Evolutionary conservation across 1,284 basidiomycete genomes (phyloP).

Genomic region (Sanghuangporus weigelae): DNA sequence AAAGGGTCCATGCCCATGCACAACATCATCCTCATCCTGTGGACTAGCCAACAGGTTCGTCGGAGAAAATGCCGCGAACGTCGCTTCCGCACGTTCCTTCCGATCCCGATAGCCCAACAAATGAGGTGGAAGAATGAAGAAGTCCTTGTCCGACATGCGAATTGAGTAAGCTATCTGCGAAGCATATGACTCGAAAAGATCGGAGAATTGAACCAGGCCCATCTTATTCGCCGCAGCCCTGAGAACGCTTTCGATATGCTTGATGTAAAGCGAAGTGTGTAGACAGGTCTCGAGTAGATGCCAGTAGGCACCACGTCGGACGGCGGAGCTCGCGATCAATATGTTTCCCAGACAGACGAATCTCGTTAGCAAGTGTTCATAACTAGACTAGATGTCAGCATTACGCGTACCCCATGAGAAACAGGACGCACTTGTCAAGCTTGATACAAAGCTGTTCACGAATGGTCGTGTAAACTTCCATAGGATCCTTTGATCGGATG

Average conservation of each 20-base stretch:
- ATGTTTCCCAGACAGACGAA: conserved; percentile 79
- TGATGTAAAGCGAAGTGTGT: conserved; percentile 41
- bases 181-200: conserved; percentile 77
- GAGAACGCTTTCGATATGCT: conserved; percentile 65
- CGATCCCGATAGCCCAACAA: conserved; percentile 68
- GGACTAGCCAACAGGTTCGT: conserved; percentile 45
- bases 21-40: conserved; percentile 23
- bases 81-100: conserved; percentile 53
- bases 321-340: conserved; percentile 74
- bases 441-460: conserved; percentile 37
- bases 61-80: conserved; percentile 59
- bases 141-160: conserved; percentile 43
- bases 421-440: conserved; percentile 40
- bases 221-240: conserved; percentile 59
- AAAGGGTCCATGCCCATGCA: conserved; percentile 48
- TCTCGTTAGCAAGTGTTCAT: conserved; percentile 76
- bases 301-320: conserved; percentile 85
- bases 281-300: conserved; percentile 75
- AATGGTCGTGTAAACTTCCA: conserved; percentile 42
- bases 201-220: conserved; percentile 59
- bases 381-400: conserved; percentile 35
- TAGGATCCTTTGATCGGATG: conserved; percentile 25
- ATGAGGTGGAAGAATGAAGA: conserved; percentile 61
- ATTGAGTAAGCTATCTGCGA: conserved; percentile 71
- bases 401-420: conserved; percentile 10